Evolutionary conservation across 306 rosid species (phyloP), one percentile per base, ranked within the genome.

Genomic region (Fragaria ananassa): DNA sequence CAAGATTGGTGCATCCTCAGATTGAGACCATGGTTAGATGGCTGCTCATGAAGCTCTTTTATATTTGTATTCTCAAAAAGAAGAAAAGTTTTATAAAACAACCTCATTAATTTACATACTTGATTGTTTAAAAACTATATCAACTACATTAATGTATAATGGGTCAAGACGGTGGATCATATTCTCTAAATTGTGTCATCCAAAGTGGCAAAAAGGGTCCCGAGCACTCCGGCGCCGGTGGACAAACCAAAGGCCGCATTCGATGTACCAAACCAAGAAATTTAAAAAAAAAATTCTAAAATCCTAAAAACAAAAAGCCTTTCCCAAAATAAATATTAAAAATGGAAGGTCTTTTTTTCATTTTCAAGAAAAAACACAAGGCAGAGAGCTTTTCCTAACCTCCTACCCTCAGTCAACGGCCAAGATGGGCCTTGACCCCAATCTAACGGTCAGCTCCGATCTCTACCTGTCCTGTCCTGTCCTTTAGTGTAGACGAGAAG

Each of bases 371-470:
- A 73, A 72, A 82, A 81, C 69, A 87, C n/a, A 79, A 83, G 91
- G 91, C 62, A 75, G 86, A 77, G 42, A 6, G 86, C 83, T 67
- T 79, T 79, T 31, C 65, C 86, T 4, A 62, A 72, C 31, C 31
- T 81, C 86, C 81, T 74, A 88, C 82, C 88, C 82, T 68, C 76
- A 81, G 74, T 76, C 81, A 75, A 71, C 78, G 91, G 86, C 53
- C 1, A 10, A 64, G 89, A 85, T 88, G 23, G 51, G 8, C 41
- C 44, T 25, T 5, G 12, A 37, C 0, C 35, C 23, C 10, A 68
- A 88, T 88, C 91, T 69, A 61, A 81, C 76, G 91, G 85, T 70
- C 85, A 88, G 61, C 79, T 15, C 58, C 51, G n/a, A 10, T 41
- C 70, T 68, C 42, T 56, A 81, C 88, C 87, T 82, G 78, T 82